Conservation (phyloP, 169 alveolate genomes). For the Theileria luwenshuni region DNA sequence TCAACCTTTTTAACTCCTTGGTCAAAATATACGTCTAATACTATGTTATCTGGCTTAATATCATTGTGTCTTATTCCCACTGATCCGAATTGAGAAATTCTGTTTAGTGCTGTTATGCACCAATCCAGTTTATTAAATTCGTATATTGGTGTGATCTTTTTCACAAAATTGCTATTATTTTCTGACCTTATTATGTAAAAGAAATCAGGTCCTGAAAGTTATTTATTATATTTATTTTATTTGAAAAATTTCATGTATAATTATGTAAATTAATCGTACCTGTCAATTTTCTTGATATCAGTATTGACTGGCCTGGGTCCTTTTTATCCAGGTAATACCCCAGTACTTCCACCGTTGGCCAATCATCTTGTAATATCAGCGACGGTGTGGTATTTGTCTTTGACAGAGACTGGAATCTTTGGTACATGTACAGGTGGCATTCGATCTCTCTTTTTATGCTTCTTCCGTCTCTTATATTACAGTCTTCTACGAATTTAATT, state of each 20-base stretch:
- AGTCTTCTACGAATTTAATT: constrained; percentile 83
- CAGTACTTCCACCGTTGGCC: constrained; percentile 85
- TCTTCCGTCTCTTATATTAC: constrained; percentile 82
- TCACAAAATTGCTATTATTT: constrained; percentile 67
- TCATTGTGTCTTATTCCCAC: constrained; percentile 85
- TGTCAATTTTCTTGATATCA: constrained; percentile 80
- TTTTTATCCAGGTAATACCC: constrained; percentile 83
- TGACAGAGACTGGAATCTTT: constrained; percentile 64
- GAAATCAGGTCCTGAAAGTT: constrained; percentile 79
- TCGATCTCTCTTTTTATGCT: constrained; percentile 85
- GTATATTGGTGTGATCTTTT: constrained; percentile 75
- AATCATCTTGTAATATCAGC: constrained; percentile 75
- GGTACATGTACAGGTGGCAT: constrained; percentile 83
- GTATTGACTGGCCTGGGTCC: constrained; percentile 79
- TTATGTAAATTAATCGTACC: not conserved
- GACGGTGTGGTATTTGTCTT: constrained; percentile 46
- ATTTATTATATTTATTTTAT: not conserved
- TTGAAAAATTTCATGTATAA: not conserved
- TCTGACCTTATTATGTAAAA: constrained; percentile 83
- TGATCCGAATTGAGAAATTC: constrained; percentile 79
- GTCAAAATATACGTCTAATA: constrained; percentile 77
- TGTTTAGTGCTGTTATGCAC: constrained; percentile 82
- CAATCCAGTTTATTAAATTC: constrained; percentile 84
- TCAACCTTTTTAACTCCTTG: constrained; percentile 76
- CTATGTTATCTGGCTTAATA: constrained; percentile 85